phyloP scores from a whole-genome alignment of 2,329 filamentous ascomycete species.

The Amylocarpus encephaloides region DNA sequence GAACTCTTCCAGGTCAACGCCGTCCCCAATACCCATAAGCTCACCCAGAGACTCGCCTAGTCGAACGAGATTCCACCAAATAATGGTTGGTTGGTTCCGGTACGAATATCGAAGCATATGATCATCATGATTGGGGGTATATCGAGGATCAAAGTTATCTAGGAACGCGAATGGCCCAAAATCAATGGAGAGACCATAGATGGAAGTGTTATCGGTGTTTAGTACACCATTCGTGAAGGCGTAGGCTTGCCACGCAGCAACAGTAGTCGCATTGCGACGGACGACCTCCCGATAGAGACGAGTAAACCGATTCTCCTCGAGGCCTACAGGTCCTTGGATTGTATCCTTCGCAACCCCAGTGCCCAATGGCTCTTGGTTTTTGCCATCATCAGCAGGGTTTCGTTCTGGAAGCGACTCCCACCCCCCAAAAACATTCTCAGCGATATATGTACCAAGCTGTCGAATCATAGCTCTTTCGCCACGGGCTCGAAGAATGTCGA shows the following conservation, averaged over 20 bases:
- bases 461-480: conserved; percentile 71
- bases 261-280: conserved; percentile 76
- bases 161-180: conserved; percentile 97
- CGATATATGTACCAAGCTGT: conserved; percentile 72
- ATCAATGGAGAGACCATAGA: conserved; percentile 83
- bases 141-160: conserved; percentile 89
- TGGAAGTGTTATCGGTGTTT: conserved; percentile 95
- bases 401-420: conserved; percentile 76
- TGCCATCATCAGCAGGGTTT: conserved; percentile 43
- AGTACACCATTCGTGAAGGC: conserved; percentile 99
- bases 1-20: conserved; percentile 67
- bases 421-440: conserved; percentile 79
- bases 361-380: conserved; percentile 34
- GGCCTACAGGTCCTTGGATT: conserved; percentile 60
- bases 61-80: conserved; percentile 97
- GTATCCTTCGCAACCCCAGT: conserved; percentile 48
- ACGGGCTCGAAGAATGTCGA: conserved; percentile 80
- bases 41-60: conserved; percentile 86
- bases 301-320: conserved; percentile 78
- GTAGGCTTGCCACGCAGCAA: conserved; percentile 94
- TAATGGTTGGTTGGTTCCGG: conserved; percentile 87
- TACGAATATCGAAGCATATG: conserved; percentile 82
- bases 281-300: conserved; percentile 83
- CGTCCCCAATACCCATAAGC: conserved; percentile 69
- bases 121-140: conserved; percentile 97